Percentiles rank a stretch among this genome's conserved stretches.
These are phyloP conservation scores for Penicillium maclennaniae DNA, from an alignment of 495 filamentous ascomycete genomes.

Conservation along the genomic window DNA sequence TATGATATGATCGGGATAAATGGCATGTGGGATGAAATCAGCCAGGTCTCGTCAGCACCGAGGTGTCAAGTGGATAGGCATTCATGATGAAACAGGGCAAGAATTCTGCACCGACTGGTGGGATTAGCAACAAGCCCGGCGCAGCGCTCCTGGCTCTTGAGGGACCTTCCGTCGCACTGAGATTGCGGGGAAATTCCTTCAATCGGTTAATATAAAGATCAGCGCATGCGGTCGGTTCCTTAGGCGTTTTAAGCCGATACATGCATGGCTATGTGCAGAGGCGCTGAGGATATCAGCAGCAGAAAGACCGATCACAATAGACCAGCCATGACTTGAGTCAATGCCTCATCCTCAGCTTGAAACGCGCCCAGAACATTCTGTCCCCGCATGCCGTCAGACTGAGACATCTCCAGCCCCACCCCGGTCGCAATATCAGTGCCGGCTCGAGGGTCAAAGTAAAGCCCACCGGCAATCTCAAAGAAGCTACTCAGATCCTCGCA, in stretches of 20 bases:
- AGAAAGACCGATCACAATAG: conserved; percentile 22
- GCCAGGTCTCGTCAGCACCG: not conserved
- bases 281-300: not conserved
- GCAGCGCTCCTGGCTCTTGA: not conserved
- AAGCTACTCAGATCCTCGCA: conserved; percentile 43
- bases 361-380: conserved; percentile 27
- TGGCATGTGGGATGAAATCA: not conserved
- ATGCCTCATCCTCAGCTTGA: conserved; percentile 39
- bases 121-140: conserved; percentile 1
- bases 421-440: conserved; percentile 6
- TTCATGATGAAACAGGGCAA: not conserved
- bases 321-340: conserved; percentile 41
- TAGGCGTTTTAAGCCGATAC: not conserved
- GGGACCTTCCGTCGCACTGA: not conserved
- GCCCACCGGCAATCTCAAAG: conserved; percentile 41
- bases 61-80: not conserved
- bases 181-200: conserved; percentile 6
- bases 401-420: conserved; percentile 13
- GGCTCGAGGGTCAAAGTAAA: conserved; percentile 32
- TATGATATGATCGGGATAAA: not conserved
- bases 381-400: conserved; percentile 1
- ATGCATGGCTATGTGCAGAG: not conserved
- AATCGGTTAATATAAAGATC: conserved; percentile 3
- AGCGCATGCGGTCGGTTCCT: not conserved
- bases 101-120: conserved; percentile 17